Conservation (phyloP, 1,284 basidiomycete genomes). For the Papiliotrema laurentii region DNA sequence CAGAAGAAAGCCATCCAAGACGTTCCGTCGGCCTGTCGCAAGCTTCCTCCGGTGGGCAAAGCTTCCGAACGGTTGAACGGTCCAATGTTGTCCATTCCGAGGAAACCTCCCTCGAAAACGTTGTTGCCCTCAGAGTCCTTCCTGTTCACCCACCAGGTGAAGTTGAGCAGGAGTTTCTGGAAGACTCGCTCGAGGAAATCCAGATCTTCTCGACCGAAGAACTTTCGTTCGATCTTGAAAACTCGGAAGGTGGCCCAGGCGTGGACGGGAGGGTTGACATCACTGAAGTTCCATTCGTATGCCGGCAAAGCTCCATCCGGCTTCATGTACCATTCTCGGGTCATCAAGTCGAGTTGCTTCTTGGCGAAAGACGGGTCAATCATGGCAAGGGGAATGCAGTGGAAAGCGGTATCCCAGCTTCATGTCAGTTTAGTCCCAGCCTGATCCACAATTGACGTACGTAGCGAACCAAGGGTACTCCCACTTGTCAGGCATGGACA, state of each 20-base stretch:
- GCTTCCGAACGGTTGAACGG: constrained; percentile 97
- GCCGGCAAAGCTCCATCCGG: constrained; percentile 97
- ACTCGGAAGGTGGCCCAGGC: constrained; percentile 97
- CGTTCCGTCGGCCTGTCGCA: constrained; percentile 96
- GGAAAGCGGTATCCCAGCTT: constrained; percentile 91
- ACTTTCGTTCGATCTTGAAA: constrained; percentile 96
- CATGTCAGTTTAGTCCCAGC: background rate
- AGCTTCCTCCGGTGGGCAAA: constrained; percentile 75
- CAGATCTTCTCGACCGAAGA: constrained; percentile 85
- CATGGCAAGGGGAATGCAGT: constrained; percentile 93
- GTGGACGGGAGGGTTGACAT: constrained; percentile 96
- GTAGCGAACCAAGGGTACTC: constrained; percentile 95
- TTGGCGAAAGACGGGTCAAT: constrained; percentile 94
- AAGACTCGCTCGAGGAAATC: constrained; percentile 95
- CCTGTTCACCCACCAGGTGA: constrained; percentile 99
- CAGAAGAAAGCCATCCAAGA: constrained; percentile 99
- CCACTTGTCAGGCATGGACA: constrained; percentile 99
- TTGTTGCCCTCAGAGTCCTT: constrained; percentile 93
- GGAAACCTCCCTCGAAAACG: constrained; percentile 96
- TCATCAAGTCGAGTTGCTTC: constrained; percentile 92
- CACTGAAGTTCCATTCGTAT: constrained; percentile 98
- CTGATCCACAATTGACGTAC: constrained; percentile 21
- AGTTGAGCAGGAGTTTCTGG: constrained; percentile 94
- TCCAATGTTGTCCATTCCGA: constrained; percentile 96
- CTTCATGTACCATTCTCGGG: constrained; percentile 97